phyloP scores from a whole-genome alignment of 306 rosid genomes.

The Lupinus albus region DNA sequence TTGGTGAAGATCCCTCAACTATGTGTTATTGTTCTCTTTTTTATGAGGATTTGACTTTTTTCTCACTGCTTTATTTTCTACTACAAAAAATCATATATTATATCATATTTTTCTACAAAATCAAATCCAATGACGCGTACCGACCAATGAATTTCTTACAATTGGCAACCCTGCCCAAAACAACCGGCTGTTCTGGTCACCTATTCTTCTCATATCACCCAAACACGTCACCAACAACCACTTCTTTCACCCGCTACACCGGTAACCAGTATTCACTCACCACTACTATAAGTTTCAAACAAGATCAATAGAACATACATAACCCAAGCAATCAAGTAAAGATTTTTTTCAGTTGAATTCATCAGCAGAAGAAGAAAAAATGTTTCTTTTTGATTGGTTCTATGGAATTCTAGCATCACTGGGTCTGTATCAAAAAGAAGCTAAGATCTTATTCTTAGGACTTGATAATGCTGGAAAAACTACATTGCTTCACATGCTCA shows the following conservation, averaged over 20 bases:
- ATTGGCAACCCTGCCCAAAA: neutral
- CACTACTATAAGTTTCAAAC: neutral
- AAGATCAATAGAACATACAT: no score
- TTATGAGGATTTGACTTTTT: no score
- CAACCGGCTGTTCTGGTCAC: constrained; percentile 37
- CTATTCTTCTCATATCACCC: neutral
- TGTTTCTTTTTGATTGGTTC: constrained; percentile 72
- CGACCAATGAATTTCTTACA: constrained; percentile 46
- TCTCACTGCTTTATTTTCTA: no score
- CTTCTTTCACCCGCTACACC: neutral
- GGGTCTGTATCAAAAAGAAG: constrained; percentile 68
- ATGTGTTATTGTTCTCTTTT: no score
- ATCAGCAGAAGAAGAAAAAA: constrained; percentile 22
- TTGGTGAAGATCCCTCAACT: no score
- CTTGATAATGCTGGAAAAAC: constrained; percentile 63
- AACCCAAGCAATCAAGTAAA: no score
- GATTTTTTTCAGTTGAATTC: no score
- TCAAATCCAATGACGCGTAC: constrained; percentile 49
- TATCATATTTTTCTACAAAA: no score
- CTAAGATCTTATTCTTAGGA: constrained; percentile 71
- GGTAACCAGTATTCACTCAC: constrained; percentile 23
- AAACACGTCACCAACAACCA: neutral
- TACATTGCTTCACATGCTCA: constrained; percentile 45
- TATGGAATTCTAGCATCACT: constrained; percentile 63
- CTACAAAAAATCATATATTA: no score